phyloP scores from a whole-genome alignment of 106 monocot genomes.

The Hemerocallis citrina region DNA sequence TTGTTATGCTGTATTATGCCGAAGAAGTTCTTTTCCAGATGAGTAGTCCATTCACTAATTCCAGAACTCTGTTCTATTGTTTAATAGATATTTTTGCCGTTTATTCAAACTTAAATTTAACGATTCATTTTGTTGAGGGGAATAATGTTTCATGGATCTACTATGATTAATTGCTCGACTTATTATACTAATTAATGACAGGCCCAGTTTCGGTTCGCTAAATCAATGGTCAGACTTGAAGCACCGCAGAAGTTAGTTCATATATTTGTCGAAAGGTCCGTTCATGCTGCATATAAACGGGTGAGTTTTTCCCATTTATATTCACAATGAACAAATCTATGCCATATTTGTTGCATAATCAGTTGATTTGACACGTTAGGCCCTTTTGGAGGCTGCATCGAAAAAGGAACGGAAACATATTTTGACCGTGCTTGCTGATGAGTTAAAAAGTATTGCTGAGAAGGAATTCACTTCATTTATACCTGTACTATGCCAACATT shows the following conservation, averaged over 20 bases:
- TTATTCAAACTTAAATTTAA: not conserved
- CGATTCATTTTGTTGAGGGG: not conserved
- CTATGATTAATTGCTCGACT: not conserved
- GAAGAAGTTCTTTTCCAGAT: not conserved
- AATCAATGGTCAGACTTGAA: slow-evolving; percentile 4
- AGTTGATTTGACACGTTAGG: slow-evolving; percentile 21
- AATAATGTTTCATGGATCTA: not conserved
- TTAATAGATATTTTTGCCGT: not conserved
- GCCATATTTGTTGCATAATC: not conserved
- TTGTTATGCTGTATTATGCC: not conserved
- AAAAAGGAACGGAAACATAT: slow-evolving; percentile 31
- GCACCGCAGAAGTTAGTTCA: slow-evolving; percentile 25
- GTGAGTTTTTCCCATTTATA: slow-evolving; percentile 27
- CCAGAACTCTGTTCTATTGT: not conserved
- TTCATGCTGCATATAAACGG: slow-evolving; percentile 39
- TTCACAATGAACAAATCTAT: not conserved
- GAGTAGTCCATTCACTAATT: not conserved
- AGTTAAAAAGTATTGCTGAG: slow-evolving; percentile 43
- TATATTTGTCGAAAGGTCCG: slow-evolving; percentile 42
- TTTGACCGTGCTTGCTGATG: slow-evolving; percentile 42
- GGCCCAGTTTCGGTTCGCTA: slow-evolving; percentile 13
- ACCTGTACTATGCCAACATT: slow-evolving; percentile 33
- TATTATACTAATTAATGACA: slow-evolving; percentile 1
- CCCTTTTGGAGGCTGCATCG: slow-evolving; percentile 18
- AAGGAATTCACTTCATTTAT: slow-evolving; percentile 40